A percentile compares a stretch with the other conserved stretches of the same genome.
These are phyloP conservation scores for Quercus wislizeni DNA, from an alignment of 306 rosid genomes.

Conservation along the genomic window DNA sequence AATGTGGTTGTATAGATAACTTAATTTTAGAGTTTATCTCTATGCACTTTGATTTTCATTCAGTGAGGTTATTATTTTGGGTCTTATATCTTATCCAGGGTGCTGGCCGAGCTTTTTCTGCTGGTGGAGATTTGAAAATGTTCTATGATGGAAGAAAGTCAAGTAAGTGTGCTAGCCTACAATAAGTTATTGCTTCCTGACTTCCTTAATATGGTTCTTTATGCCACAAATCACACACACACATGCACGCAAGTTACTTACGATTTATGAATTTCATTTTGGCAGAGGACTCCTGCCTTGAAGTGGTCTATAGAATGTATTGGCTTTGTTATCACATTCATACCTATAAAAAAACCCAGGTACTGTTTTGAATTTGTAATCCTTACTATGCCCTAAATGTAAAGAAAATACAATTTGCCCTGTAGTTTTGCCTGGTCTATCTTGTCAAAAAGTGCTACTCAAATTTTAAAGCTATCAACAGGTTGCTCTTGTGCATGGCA, in stretches of 20 bases:
- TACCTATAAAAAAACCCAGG: constrained; percentile 88
- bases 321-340: constrained; percentile 94
- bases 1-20: not conserved
- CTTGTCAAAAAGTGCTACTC: constrained; percentile 7
- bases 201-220: not conserved
- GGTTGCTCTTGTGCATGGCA: constrained; percentile 90
- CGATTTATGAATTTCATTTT: constrained; percentile 19
- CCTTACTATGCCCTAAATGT: not conserved
- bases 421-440: not conserved
- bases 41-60: not conserved
- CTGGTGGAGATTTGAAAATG: constrained; percentile 93
- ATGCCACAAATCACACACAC: not conserved
- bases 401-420: not conserved
- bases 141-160: constrained; percentile 71
- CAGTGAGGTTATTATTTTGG: not conserved
- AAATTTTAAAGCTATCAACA: constrained; percentile 24
- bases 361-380: constrained; percentile 22
- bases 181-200: not conserved
- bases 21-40: not conserved
- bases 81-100: constrained; percentile 49
- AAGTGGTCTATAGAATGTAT: constrained; percentile 84
- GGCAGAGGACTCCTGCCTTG: constrained; percentile 86
- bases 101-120: constrained; percentile 86
- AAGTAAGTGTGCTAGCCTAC: constrained; percentile 37
- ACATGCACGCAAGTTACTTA: not conserved